Evolutionary conservation across 129 eudicot species (phyloP), one percentile per base, ranked within the genome.

Genomic region (Helianthus tuberosus): DNA sequence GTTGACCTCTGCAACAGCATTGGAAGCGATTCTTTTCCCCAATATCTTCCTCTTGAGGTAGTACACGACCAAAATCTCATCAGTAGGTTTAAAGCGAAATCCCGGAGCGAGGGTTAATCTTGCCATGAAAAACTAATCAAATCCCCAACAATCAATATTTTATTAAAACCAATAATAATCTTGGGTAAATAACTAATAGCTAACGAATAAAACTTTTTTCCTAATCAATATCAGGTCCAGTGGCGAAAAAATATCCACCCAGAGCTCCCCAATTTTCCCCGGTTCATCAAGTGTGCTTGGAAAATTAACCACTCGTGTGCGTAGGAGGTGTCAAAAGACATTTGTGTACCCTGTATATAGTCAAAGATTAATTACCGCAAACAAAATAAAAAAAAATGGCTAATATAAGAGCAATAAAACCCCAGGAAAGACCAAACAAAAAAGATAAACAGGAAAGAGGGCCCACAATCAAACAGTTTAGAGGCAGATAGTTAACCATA

Each of bases 61-160:
- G 79, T 82, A 84, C 97, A 88, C 66, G 35, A 82, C 76, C 80
- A 88, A 69, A 75, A 86, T 90, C 29, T 61, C 83, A 78, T 91
- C 97, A 60, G 97, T 91, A 41, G 95, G 97, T 63, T 84, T 81
- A 51, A 91, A 91, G 8, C 97, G 91, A 77, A 86, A 88, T 13
- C 97, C 97, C 0, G 92, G 97, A 53, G 78, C 72, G 59, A 78
- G 82, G 50, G 69, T 50, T 60, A 51, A 23, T 66, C 74, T 77
- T 20, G 61, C 81, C 89, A 86, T 86, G 17, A 27, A 11, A 32
- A 82, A 60, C 50, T 65, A 75, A 46, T 71, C 58, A 46, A 77
- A 50, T 12, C 72, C 59, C 74, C 71, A 44, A 52, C 35, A 6
- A 55, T 69, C 13, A 51, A 27, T 62, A 14, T 11, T 70, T 71